Base-by-base conservation (phyloP, 1,284 basidiomycete genomes). In the Ganoderma resinaceum region DNA sequence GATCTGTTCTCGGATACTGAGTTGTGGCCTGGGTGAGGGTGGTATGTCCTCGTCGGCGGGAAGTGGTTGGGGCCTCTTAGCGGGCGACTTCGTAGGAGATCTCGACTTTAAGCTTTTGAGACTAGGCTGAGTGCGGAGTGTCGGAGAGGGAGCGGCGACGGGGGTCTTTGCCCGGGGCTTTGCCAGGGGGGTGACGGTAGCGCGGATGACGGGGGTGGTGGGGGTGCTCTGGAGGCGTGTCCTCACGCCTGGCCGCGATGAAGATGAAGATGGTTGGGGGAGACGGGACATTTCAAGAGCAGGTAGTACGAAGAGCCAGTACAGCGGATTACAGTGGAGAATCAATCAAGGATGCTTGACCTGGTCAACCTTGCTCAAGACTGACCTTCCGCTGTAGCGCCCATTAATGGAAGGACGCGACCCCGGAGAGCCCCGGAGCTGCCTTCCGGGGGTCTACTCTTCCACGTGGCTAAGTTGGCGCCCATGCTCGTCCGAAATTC, bases 1-100 rank as follows among this genome's bases (percentile, higher is more conserved):
- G 74, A 94, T 93, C 35, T 88, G 89, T 72, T 93, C 92, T 72
- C 88, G 89, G 70, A 93, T 84, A 75, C 84, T 92, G 49, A 92
- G 69, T 43, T 73, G 70, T 31, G 82, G 77, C 37, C 81, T 82
- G 12, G 80, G 74, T 1, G 73, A 66, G 5, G 77, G 76, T 8
- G 75, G 69, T 6, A 76, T 75, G 61, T 78, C 78, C 42, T 77
- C 77, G 1, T 73, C 65, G 1, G 69, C 9, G 2, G 74, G 70
- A 11, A 73, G 62, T 38, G 68, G 70, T 2, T 26, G 68, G 1
- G 69, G 38, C 35, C 60, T 72, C 33, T 68, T 68, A 16, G 63
- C 68, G 0, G 71, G 73, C 7, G 73, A 71, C 53, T 73, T 78
- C 0, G 71, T 70, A 4, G 71, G 72, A 16, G 68, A 66, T 38